Evolutionary conservation across 2,329 filamentous ascomycete genomes (phyloP), one percentile per base, ranked within the genome.

Genomic region (Stemphylium beticola): DNA sequence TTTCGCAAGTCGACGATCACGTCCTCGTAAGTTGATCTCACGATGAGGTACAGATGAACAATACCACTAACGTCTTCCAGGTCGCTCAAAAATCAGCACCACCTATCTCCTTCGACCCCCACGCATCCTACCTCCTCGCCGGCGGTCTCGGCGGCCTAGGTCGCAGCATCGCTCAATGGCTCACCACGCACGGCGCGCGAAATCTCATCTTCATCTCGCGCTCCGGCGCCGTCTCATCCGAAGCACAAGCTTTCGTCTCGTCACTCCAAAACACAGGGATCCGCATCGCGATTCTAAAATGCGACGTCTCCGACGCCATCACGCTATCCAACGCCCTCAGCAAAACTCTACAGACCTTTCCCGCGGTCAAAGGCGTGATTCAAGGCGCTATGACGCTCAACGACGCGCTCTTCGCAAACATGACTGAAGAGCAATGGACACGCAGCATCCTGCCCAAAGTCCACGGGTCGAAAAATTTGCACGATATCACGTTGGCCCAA

Each of bases 381-480:
- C 62, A 65, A 45, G 43, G 18, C 14, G 60, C 66, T 2, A 66
- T 64, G 62, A 51, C 56, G 0, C 54, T 66, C 7, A 45, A 55
- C 31, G 64, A 66, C 26, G 32, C 43, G 0, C 32, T 60, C 0
- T 61, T 67, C 39, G 37, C 38, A 5, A 58, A 53, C 32, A 66
- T 65, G 62, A 57, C 50, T 0, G 26, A 36, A 3, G 17, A 45
- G 9, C 41, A 61, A n/a, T 68, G 63, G 63, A 40, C 26, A 0
- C 17, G 49, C 0, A 37, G 51, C 10, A 45, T 60, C 8, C 41
- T 37, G 0, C 59, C 65, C 11, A 78, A 79, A 52, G 58, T 78
- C 12, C 50, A 60, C 10, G 76, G 75, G 1, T 68, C 71, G 0
- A 64, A 67, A 44, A 69, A 72, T 18, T 55, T 77, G 0, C 64